Percentiles rank a stretch among this genome's conserved stretches.
These are phyloP conservation scores for Ajuga reptans DNA, from an alignment of 305 asterid species.

Conservation along the genomic window DNA sequence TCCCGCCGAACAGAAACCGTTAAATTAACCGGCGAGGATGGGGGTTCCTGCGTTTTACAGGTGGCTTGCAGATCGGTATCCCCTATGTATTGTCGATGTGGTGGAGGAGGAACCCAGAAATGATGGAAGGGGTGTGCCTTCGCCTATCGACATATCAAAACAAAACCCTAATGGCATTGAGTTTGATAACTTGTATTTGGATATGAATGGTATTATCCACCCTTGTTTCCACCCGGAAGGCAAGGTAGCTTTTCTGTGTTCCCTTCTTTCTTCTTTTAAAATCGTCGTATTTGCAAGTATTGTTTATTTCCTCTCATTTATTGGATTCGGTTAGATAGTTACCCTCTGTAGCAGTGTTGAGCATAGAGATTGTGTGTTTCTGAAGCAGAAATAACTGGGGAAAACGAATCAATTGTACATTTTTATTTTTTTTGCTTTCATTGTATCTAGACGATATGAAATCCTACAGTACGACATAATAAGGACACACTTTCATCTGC, in stretches of 20 bases:
- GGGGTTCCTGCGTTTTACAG: constrained; percentile 95
- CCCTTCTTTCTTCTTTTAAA: background rate
- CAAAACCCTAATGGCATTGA: constrained; percentile 96
- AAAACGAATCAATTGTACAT: background rate
- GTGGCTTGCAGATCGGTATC: constrained; percentile 95
- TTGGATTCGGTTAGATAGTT: background rate
- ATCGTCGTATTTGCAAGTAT: background rate
- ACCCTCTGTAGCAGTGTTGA: background rate
- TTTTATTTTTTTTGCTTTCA: background rate
- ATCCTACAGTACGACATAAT: background rate
- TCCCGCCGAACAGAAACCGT: background rate
- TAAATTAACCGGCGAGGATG: constrained; percentile 31
- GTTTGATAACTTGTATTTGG: constrained; percentile 87
- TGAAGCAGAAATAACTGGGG: background rate
- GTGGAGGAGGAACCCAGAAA: constrained; percentile 64
- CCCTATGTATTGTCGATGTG: constrained; percentile 70
- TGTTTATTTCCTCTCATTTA: background rate
- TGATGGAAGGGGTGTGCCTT: constrained; percentile 28
- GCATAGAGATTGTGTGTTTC: background rate
- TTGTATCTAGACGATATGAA: background rate
- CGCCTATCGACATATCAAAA: constrained; percentile 45
- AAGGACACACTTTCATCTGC: background rate
- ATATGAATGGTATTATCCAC: constrained; percentile 94
- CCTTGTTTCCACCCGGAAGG: constrained; percentile 99
- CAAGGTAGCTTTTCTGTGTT: constrained; percentile 39